Evolutionary conservation across 176 grass and related monocot genomes (phyloP).

Genomic region (Oryza nivara): DNA sequence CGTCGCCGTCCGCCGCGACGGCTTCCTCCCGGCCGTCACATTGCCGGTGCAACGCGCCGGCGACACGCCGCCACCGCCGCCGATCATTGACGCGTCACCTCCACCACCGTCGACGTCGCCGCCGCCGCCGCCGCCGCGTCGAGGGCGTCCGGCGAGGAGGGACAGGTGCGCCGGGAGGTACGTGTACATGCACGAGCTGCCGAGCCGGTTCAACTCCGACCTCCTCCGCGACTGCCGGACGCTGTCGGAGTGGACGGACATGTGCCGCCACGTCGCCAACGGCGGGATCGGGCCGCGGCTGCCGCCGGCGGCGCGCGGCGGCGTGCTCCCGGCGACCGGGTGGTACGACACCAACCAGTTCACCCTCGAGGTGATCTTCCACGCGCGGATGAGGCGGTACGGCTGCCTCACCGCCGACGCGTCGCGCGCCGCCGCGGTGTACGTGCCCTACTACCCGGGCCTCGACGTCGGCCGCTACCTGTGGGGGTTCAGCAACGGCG

Average conservation of each 20-base stretch:
- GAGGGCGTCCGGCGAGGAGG: neutral
- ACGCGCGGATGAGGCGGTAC: constrained; percentile 64
- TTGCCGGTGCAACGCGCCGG: neutral
- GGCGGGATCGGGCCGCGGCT: constrained; percentile 53
- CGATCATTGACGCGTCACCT: neutral
- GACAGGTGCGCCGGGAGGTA: constrained; percentile 59
- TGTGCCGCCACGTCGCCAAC: constrained; percentile 59
- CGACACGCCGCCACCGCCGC: neutral
- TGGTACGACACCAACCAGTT: constrained; percentile 85
- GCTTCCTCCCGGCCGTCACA: neutral
- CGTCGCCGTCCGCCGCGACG: neutral
- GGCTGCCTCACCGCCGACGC: constrained; percentile 61
- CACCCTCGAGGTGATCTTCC: constrained; percentile 74
- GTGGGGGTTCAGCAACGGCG: constrained; percentile 47
- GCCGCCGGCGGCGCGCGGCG: constrained; percentile 7
- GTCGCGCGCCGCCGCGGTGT: constrained; percentile 53
- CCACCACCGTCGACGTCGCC: neutral
- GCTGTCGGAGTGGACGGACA: constrained; percentile 51
- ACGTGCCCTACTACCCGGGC: constrained; percentile 68
- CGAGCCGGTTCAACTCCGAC: constrained; percentile 53
- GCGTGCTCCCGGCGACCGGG: constrained; percentile 53
- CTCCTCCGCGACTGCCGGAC: constrained; percentile 56
- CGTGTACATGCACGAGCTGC: constrained; percentile 58
- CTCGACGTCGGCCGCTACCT: constrained; percentile 66
- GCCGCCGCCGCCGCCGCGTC: neutral